phyloP scores from a whole-genome alignment of 495 filamentous ascomycete species.

The Polyplosphaeria fusca region DNA sequence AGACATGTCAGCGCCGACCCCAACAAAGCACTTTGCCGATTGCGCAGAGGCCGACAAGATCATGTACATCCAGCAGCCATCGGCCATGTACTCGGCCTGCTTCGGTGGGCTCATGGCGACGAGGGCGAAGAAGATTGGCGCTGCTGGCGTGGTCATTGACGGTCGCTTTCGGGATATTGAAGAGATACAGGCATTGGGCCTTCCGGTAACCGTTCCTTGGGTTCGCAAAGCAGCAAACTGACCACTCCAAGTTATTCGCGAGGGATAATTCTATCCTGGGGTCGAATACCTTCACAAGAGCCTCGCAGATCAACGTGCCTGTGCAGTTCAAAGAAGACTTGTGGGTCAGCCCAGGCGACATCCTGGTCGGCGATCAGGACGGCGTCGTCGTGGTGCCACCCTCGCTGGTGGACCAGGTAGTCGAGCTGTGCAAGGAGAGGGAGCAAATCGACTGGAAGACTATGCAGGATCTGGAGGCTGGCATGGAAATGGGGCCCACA shows the following conservation, averaged over 20 bases:
- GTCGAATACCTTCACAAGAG: background rate
- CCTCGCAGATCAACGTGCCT: background rate
- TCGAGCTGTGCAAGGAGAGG: background rate
- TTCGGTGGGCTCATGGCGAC: background rate
- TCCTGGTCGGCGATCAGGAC: background rate
- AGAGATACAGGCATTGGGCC: background rate
- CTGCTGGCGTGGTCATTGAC: background rate
- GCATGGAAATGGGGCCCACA: background rate
- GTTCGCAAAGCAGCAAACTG: background rate
- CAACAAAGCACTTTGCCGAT: background rate
- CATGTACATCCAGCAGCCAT: background rate
- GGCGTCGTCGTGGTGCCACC: background rate
- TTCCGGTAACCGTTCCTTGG: background rate
- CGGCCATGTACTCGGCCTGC: background rate
- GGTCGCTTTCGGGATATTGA: background rate
- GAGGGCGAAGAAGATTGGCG: background rate
- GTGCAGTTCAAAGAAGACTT: background rate
- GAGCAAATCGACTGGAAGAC: background rate
- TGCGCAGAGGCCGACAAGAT: background rate
- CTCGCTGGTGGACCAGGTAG: background rate
- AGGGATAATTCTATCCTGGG: background rate
- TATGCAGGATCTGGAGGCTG: background rate
- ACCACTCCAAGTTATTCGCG: background rate
- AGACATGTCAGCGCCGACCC: background rate
- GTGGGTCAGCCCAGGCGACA: background rate